Evolutionary conservation across 768 basidiomycete genomes (phyloP), one percentile per base, ranked within the genome.

Genomic region (Royoungia palumana): DNA sequence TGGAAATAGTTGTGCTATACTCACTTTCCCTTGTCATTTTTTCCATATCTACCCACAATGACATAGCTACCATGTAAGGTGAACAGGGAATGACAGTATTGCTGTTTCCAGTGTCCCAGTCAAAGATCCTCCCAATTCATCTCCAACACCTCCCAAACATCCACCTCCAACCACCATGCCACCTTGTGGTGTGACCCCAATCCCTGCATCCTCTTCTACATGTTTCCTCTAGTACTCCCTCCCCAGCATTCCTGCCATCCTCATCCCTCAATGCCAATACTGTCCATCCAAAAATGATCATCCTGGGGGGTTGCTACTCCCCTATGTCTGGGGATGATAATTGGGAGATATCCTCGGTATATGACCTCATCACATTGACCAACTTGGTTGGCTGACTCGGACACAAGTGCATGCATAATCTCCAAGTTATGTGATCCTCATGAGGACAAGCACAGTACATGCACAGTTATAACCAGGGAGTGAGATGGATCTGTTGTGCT

Each of bases 271-370:
- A 69, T 32, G 87, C 83, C 53, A 93, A 64, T 9, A 88, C 87
- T 2, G 85, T 78, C 94, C 94, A 99, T 2, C 96, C 96, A 57
- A 99, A 76, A 24, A 97, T 77, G 64, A 98, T 87, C 89, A 99
- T 94, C 8, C 94, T 95, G 0, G 96, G 96, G 16, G 94, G 93
- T 30, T 94, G 72, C 65, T 98, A 93, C 58, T 91, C 88, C 8
- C 88, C 92, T 2, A 77, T 70, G 51, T 77, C 80, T 47, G 85
- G 98, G 83, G 55, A 98, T 84, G 6, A 94, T 91, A 56, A 97
- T 90, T 5, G 96, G 96, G 14, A 80, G 72, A 59, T 87, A 70
- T 0, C 70, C 55, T 0, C 95, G 96, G 64, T 92, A 99, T 0
- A 76, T 74, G 1, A 65, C 57, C 5, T 83, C 82, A 35, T 74